Evolutionary conservation across 129 eudicot genomes (phyloP).

Genomic region (Chrysanthemum makinoi): DNA sequence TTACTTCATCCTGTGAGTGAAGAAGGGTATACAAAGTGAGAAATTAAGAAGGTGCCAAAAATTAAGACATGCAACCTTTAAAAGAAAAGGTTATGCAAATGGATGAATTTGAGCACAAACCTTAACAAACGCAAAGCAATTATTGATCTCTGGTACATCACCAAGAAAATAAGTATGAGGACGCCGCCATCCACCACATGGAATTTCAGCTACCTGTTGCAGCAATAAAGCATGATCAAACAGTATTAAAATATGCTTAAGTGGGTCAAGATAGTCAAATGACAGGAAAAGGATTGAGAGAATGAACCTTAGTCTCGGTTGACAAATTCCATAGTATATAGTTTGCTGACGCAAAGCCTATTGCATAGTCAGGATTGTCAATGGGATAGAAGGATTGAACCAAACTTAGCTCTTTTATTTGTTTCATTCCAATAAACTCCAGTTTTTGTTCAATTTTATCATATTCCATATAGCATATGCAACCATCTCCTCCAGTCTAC

Average conservation of each 20-base stretch:
- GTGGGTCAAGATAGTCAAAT: constrained; percentile 5
- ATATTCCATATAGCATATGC: constrained; percentile 84
- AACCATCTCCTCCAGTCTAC: constrained; percentile 98
- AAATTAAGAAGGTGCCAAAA: too few relatives aligned
- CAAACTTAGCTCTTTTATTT: constrained; percentile 80
- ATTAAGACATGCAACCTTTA: too few relatives aligned
- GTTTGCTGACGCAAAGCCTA: constrained; percentile 84
- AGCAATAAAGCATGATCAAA: not conserved
- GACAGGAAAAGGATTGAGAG: constrained; percentile 22
- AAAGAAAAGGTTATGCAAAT: too few relatives aligned
- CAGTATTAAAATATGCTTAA: constrained; percentile 5
- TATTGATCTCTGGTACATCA: constrained; percentile 62
- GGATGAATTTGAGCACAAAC: constrained; percentile 29
- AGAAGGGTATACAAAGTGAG: not conserved
- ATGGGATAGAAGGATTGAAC: constrained; percentile 51
- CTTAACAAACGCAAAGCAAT: constrained; percentile 91
- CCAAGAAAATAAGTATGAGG: constrained; percentile 88
- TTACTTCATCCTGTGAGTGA: constrained; percentile 65
- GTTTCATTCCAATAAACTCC: constrained; percentile 91
- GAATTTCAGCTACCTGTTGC: constrained; percentile 63
- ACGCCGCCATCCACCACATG: constrained; percentile 99
- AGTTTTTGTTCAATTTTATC: constrained; percentile 40
- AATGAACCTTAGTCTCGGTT: constrained; percentile 74
- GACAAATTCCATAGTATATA: constrained; percentile 78
- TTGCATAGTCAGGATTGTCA: constrained; percentile 52